Percentiles rank a stretch among this genome's conserved stretches.
These are phyloP conservation scores for Schrenkiella parvula DNA, from an alignment of 345 rosid species.

Conservation along the genomic window DNA sequence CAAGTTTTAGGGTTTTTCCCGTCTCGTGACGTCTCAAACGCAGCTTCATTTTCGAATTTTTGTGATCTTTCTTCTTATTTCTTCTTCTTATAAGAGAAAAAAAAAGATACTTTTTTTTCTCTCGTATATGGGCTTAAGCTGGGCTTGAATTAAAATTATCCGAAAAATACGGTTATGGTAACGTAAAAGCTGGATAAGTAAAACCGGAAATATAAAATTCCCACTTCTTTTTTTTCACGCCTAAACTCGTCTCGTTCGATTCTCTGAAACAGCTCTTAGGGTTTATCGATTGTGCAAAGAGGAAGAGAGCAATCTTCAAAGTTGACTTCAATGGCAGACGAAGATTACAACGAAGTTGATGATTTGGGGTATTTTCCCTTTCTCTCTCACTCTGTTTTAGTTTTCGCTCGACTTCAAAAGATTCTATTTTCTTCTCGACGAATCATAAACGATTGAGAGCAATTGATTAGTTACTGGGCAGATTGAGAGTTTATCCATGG, in stretches of 20 bases:
- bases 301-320: neutral
- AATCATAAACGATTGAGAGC: neutral
- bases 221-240: neutral
- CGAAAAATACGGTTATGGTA: neutral
- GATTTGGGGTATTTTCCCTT: slow-evolving; percentile 48
- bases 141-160: slow-evolving; percentile 8
- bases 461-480: neutral
- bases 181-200: neutral
- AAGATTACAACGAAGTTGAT: slow-evolving; percentile 66
- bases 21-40: slow-evolving; percentile 51
- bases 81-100: neutral
- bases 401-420: neutral
- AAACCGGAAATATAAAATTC: neutral
- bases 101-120: no score
- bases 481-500: neutral
- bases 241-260: neutral
- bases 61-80: neutral
- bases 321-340: slow-evolving; percentile 63
- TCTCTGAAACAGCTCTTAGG: slow-evolving; percentile 2
- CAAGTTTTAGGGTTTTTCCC: slow-evolving; percentile 45
- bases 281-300: neutral
- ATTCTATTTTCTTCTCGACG: neutral
- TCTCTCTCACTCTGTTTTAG: neutral
- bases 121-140: neutral
- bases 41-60: slow-evolving; percentile 44